Percentiles rank a stretch among this genome's conserved stretches.
Evolutionary conservation across 371 early-diverging fungal species (phyloP).

Genomic region (Basidiobolus meristosporus): DNA sequence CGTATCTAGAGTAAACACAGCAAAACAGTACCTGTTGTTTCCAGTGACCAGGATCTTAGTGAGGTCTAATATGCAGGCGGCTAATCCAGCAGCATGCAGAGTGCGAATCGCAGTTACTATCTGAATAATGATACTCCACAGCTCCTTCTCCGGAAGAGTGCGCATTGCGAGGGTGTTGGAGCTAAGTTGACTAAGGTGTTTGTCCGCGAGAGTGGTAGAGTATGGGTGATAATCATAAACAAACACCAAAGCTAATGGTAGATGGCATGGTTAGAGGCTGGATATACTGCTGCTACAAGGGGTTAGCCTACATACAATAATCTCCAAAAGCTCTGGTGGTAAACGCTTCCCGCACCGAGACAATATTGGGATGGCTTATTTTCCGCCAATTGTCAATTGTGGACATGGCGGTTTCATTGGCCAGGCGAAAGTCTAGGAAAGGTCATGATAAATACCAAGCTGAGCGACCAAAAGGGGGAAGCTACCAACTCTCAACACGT

Average conservation of each 20-base stretch:
- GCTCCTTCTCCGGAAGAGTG: slow-evolving; percentile 40
- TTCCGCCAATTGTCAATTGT: slow-evolving; percentile 69
- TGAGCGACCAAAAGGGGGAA: no score
- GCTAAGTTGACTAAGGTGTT: slow-evolving; percentile 35
- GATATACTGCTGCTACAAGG: no score
- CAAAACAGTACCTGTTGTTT: slow-evolving; percentile 43
- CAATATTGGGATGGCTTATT: slow-evolving; percentile 67
- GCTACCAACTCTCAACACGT: slow-evolving; percentile 68
- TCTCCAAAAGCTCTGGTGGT: slow-evolving; percentile 91
- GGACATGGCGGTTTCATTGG: slow-evolving; percentile 57
- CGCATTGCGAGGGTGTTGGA: slow-evolving; percentile 15
- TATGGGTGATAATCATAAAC: slow-evolving; percentile 85
- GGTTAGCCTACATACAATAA: slow-evolving; percentile 33
- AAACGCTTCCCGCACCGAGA: slow-evolving; percentile 79
- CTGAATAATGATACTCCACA: slow-evolving; percentile 86
- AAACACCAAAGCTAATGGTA: slow-evolving; percentile 51
- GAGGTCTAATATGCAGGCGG: slow-evolving; percentile 54
- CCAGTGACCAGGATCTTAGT: slow-evolving; percentile 68
- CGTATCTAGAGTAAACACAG: not conserved
- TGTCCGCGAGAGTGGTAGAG: slow-evolving; percentile 43
- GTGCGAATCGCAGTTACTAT: slow-evolving; percentile 63
- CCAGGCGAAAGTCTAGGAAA: slow-evolving; percentile 39
- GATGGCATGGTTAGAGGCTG: no score
- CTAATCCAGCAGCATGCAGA: slow-evolving; percentile 62
- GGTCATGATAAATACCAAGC: no score